Percentiles rank a stretch among this genome's conserved stretches.
Conservation (phyloP, 352 stramenopile genomes). For the Aphanomyces stellatus region DNA sequence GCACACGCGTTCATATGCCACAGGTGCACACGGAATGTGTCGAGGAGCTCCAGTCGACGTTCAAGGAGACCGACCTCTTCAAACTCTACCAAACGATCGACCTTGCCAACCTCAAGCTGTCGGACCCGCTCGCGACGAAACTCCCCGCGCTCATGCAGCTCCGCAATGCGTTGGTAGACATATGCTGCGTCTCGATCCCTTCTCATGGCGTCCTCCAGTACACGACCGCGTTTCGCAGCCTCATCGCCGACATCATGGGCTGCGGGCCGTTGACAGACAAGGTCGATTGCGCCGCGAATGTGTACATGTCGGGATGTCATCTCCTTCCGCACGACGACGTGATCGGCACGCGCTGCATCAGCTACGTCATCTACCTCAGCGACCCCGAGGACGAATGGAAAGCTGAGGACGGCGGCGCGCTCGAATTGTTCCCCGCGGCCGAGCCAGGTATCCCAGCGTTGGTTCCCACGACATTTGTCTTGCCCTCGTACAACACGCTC, state of each 20-base stretch:
- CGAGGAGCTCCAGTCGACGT: slow-evolving; percentile 75
- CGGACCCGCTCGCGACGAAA: slow-evolving; percentile 31
- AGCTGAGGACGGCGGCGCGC: slow-evolving; percentile 63
- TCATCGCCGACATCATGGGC: slow-evolving; percentile 62
- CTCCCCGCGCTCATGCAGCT: slow-evolving; percentile 72
- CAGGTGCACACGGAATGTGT: slow-evolving; percentile 69
- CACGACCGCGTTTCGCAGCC: slow-evolving; percentile 67
- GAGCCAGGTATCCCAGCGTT: slow-evolving; percentile 25
- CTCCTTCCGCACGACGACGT: slow-evolving; percentile 91
- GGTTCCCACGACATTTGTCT: slow-evolving; percentile 24
- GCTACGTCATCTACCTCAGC: slow-evolving; percentile 90
- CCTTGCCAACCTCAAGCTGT: slow-evolving; percentile 63
- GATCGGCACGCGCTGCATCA: slow-evolving; percentile 84
- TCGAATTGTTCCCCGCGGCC: slow-evolving; percentile 79
- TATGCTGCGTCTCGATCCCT: background rate
- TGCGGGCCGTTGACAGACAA: slow-evolving; percentile 39
- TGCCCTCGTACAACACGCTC: slow-evolving; percentile 86
- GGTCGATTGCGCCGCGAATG: slow-evolving; percentile 88
- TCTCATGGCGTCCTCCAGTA: slow-evolving; percentile 30
- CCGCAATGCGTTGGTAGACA: slow-evolving; percentile 44
- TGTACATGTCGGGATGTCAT: slow-evolving; percentile 84
- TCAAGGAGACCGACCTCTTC: slow-evolving; percentile 92
- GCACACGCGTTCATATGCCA: background rate
- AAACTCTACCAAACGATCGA: slow-evolving; percentile 90
- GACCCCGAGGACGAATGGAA: slow-evolving; percentile 72